A percentile compares a stretch with the other conserved stretches of the same genome.
phyloP scores from a whole-genome alignment of 495 filamentous ascomycete species.

The Rusavskia elegans region DNA sequence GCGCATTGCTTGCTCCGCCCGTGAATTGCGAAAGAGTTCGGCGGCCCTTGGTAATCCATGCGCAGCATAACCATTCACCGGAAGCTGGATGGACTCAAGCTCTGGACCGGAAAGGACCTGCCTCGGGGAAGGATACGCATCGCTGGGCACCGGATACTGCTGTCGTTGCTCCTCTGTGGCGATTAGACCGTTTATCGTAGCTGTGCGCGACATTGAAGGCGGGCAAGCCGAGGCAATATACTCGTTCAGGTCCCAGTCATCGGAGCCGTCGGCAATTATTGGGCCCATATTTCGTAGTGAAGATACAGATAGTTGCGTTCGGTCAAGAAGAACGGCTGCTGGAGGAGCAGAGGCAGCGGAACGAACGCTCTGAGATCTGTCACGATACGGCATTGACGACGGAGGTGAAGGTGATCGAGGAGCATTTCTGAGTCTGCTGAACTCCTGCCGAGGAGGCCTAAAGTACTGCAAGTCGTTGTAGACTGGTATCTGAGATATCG shows the following conservation, averaged over 20 bases:
- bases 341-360: constrained; percentile 12
- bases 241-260: constrained; percentile 11
- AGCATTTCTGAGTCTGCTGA: constrained; percentile 24
- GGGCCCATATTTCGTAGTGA: constrained; percentile 16
- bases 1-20: constrained; percentile 16
- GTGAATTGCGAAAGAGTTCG: not conserved
- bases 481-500: constrained; percentile 27
- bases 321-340: constrained; percentile 7
- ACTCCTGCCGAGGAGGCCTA: constrained; percentile 28
- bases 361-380: constrained; percentile 16
- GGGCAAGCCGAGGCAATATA: constrained; percentile 6
- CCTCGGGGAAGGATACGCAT: not conserved
- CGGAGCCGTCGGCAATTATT: constrained; percentile 31
- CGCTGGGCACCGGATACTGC: not conserved
- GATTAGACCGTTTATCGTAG: constrained; percentile 4
- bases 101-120: not conserved
- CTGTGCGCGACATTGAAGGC: constrained; percentile 9
- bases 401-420: constrained; percentile 25
- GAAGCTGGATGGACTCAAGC: not conserved
- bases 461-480: constrained; percentile 32
- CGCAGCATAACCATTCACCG: not conserved
- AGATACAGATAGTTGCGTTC: constrained; percentile 2
- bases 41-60: not conserved
- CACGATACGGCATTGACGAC: constrained; percentile 13
- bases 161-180: not conserved